A percentile compares a stretch with the other conserved stretches of the same genome.
Conservation (phyloP, 495 filamentous ascomycete species). For the Cercophora scortea region DNA sequence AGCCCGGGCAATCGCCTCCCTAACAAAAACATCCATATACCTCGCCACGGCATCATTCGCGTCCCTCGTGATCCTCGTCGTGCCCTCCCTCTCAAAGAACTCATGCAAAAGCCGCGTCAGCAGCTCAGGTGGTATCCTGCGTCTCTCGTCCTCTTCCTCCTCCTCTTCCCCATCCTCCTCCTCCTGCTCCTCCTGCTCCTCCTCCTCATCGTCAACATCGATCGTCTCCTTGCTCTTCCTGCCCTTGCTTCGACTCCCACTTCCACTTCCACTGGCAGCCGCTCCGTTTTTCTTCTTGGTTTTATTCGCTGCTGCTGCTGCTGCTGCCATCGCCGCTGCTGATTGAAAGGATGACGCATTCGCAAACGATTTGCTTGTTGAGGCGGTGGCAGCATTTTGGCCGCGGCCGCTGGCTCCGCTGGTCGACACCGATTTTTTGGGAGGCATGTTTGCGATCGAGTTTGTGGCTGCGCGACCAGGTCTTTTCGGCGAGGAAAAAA, state of each 20-base stretch:
- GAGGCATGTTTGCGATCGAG: too few relatives aligned
- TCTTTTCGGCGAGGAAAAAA: too few relatives aligned
- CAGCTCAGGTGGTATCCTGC: constrained; percentile 63
- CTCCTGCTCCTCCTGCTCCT: constrained; percentile 9
- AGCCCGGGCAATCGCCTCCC: constrained; percentile 81
- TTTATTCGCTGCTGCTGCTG: too few relatives aligned
- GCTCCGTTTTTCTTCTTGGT: too few relatives aligned
- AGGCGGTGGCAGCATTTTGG: too few relatives aligned
- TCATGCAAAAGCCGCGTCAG: constrained; percentile 70
- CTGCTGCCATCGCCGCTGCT: too few relatives aligned
- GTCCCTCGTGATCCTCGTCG: constrained; percentile 66
- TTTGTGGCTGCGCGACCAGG: too few relatives aligned
- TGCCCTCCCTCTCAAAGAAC: constrained; percentile 59
- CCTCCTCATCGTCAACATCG: constrained; percentile 4
- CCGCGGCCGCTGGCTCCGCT: too few relatives aligned
- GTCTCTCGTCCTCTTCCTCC: constrained; percentile 24
- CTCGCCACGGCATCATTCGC: constrained; percentile 71
- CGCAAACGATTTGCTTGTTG: too few relatives aligned
- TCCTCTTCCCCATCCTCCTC: constrained; percentile 16
- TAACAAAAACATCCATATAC: constrained; percentile 88
- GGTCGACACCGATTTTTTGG: too few relatives aligned
- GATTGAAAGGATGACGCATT: too few relatives aligned
- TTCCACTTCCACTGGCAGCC: background rate
- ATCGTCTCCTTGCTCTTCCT: background rate
- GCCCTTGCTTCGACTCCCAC: background rate